phyloP scores from a whole-genome alignment of 1,284 basidiomycete species.

The Chondrostereum purpureum region DNA sequence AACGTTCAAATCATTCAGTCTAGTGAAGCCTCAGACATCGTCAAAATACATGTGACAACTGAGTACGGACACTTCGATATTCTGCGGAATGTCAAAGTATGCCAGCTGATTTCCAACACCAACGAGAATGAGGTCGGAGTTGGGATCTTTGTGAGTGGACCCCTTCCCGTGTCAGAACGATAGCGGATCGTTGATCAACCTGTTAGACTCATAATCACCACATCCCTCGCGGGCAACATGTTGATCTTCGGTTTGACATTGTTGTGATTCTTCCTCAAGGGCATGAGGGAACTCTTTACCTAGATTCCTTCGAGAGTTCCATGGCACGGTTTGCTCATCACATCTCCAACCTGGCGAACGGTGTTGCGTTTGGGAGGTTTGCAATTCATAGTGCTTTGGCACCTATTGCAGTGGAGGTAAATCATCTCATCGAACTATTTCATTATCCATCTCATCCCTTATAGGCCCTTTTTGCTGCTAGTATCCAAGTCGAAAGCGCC shows the following conservation, averaged over 20 bases:
- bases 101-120: slow-evolving; percentile 19
- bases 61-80: slow-evolving; percentile 18
- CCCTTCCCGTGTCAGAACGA: not conserved
- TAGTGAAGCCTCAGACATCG: slow-evolving; percentile 20
- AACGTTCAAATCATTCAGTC: slow-evolving; percentile 25
- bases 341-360: slow-evolving; percentile 22
- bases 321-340: slow-evolving; percentile 27
- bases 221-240: slow-evolving; percentile 6
- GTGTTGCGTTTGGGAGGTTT: slow-evolving; percentile 27
- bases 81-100: slow-evolving; percentile 17
- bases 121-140: slow-evolving; percentile 28
- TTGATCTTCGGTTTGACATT: slow-evolving; percentile 23
- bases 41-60: slow-evolving; percentile 26
- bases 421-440: slow-evolving; percentile 17
- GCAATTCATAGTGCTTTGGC: slow-evolving; percentile 19
- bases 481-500: slow-evolving; percentile 23
- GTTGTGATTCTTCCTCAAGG: slow-evolving; percentile 26
- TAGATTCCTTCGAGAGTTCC: slow-evolving; percentile 28
- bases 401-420: slow-evolving; percentile 24
- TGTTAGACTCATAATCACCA: not conserved
- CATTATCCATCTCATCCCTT: not conserved
- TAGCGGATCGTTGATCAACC: slow-evolving; percentile 9
- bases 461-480: slow-evolving; percentile 29
- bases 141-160: slow-evolving; percentile 36
- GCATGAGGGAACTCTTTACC: slow-evolving; percentile 15